Percentiles rank a stretch among this genome's conserved stretches.
Evolutionary conservation across 2,329 filamentous ascomycete species (phyloP).

Genomic region (Cryphonectria parasitica): DNA sequence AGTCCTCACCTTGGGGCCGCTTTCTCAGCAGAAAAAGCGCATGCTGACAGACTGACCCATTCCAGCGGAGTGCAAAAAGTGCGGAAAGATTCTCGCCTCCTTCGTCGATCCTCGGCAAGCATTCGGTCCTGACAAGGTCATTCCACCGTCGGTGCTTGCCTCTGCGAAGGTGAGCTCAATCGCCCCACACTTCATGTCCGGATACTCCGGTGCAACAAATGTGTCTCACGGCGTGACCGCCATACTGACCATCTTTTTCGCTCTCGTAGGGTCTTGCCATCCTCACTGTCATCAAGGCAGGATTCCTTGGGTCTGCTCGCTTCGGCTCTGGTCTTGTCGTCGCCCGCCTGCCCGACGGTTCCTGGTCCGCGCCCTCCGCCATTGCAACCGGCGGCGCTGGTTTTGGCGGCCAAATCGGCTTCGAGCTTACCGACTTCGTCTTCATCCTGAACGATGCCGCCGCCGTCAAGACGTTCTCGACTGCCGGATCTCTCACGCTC

Average conservation of each 20-base stretch:
- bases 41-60: constrained; percentile 23
- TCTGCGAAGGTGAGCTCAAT: constrained; percentile 75
- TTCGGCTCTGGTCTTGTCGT: constrained; percentile 85
- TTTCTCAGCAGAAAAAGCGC: not conserved
- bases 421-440: constrained; percentile 91
- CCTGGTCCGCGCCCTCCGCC: constrained; percentile 81
- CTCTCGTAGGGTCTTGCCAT: constrained; percentile 71
- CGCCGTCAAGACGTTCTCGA: constrained; percentile 92
- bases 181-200: constrained; percentile 3
- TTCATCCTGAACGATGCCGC: constrained; percentile 94
- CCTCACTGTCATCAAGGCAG: constrained; percentile 84
- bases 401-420: constrained; percentile 84
- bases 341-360: constrained; percentile 74
- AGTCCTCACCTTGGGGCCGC: not conserved
- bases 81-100: constrained; percentile 90
- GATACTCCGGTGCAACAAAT: not conserved
- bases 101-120: constrained; percentile 93
- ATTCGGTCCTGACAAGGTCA: constrained; percentile 96
- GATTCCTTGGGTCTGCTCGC: constrained; percentile 80
- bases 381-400: constrained; percentile 81
- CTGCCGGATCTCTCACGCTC: constrained; percentile 86
- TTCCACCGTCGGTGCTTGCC: constrained; percentile 85
- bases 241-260: constrained; percentile 10
- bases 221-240: not conserved
- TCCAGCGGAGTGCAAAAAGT: constrained; percentile 95